Evolutionary conservation across 2,329 filamentous ascomycete species (phyloP), one percentile per base, ranked within the genome.

Genomic region (Penicillium sp.): DNA sequence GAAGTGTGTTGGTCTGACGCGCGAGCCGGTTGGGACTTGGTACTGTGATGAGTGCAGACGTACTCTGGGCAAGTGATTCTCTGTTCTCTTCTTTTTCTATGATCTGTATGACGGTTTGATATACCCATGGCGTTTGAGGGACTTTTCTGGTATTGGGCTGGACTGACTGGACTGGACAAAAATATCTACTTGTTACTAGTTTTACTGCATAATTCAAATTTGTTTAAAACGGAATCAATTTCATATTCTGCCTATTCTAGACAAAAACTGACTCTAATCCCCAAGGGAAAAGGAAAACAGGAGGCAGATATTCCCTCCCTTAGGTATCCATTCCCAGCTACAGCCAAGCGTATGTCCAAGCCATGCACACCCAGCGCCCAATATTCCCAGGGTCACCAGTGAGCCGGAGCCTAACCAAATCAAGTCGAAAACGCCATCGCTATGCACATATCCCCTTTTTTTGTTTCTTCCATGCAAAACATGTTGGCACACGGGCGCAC

Each of bases 1-100:
- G 70, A 82, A 80, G 40, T 88, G 85, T 65, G 84, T 87, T 50
- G 82, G 84, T 21, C 74, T 88, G 65, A 83, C 80, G 43, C 81
- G 82, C 64, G 82, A 85, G 63, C 85, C 85, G 0, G 77, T 78
- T 47, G 81, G 82, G 58, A 82, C 80, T 48, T 84, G 82, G 82
- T 84, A 78, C 68, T 84, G 82, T 69, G 77, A 78, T 43, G 79
- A 81, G 60, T 84, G 82, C 68, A 67, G 75, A 58, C 73, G 71
- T 53, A 77, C 69, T 45, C 64, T 77, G 54, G 72, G 70, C 23
- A 75, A 75, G 59, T 76, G 63, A 56, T 57, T 39, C 36, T 31
- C 7, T 58, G 29, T 46, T 51, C 7, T 56, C 19, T 38, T 48
- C 44, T 40, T 52, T 50, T 33, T 40, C 46, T 34, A 46, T 29